Conservation (phyloP, 2,329 filamentous ascomycete genomes). For the Colletotrichum plurivorum region DNA sequence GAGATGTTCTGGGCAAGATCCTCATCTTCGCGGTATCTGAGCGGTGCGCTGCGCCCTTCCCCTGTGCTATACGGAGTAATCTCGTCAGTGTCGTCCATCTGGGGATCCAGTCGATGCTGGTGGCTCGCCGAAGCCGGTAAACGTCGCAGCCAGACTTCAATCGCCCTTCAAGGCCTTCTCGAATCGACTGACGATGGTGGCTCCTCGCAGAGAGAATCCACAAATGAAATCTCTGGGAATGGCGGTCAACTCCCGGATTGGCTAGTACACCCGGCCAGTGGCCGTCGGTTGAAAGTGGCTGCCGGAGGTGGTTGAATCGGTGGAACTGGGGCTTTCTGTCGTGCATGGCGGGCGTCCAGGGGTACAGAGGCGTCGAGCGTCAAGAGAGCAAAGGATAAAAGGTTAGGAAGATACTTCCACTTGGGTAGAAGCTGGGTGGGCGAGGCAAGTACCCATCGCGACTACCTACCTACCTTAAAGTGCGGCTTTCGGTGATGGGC, state of each 20-base stretch:
- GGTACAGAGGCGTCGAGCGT: not conserved
- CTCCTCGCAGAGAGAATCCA: slow-evolving; percentile 7
- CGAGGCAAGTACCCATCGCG: slow-evolving; percentile 5
- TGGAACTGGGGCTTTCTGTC: slow-evolving; percentile 31
- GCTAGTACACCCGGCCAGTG: slow-evolving; percentile 23
- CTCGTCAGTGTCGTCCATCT: not conserved
- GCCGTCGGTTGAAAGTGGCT: slow-evolving; percentile 28
- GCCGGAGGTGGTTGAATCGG: slow-evolving; percentile 21
- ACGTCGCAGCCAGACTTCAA: slow-evolving; percentile 3
- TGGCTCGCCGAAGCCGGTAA: not conserved
- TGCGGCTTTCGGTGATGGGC: not conserved
- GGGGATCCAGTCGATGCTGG: not conserved
- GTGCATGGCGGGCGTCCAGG: slow-evolving; percentile 22
- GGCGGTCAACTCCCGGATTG: slow-evolving; percentile 44
- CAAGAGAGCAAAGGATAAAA: not conserved
- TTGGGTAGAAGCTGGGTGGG: not conserved
- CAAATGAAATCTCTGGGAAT: slow-evolving; percentile 34
- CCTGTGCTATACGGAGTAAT: not conserved
- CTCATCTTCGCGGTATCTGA: slow-evolving; percentile 5
- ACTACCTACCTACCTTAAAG: not conserved
- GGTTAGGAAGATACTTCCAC: slow-evolving; percentile 26
- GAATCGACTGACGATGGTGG: slow-evolving; percentile 1
- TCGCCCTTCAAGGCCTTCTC: not conserved
- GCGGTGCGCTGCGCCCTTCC: not conserved
- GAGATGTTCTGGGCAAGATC: slow-evolving; percentile 27